phyloP scores from a whole-genome alignment of 169 alveolate species.

The Plasmodium blacklocki region DNA sequence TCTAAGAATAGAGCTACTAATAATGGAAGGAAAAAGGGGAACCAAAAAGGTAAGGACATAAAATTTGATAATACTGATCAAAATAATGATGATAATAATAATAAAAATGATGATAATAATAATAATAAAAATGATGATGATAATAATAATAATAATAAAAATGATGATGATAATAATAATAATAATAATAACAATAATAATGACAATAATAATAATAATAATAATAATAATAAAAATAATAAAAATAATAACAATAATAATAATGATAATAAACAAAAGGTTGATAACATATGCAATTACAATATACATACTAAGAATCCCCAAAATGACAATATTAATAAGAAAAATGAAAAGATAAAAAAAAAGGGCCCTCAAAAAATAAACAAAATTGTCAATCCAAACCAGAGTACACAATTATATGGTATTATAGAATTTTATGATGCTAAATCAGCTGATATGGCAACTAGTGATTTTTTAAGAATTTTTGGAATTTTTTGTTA shows the following conservation, averaged over 20 bases:
- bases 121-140: neutral
- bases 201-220: neutral
- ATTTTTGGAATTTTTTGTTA: slow-evolving; percentile 70
- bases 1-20: neutral
- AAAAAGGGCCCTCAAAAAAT: neutral
- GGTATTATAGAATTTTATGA: slow-evolving; percentile 61
- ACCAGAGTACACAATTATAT: slow-evolving; percentile 39
- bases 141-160: neutral
- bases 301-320: neutral
- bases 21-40: neutral
- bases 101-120: neutral
- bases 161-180: neutral
- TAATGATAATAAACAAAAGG: neutral
- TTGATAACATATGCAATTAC: neutral
- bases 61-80: neutral
- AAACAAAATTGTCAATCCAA: slow-evolving; percentile 14
- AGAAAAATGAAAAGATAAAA: neutral
- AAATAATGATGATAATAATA: neutral
- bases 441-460: slow-evolving; percentile 37
- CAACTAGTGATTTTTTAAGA: slow-evolving; percentile 67
- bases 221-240: neutral
- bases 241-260: too few relatives aligned
- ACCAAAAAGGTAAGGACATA: neutral
- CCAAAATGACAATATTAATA: neutral
- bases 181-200: neutral